Evolutionary conservation across 441 rosid genomes (phyloP).

Genomic region (Pelargonium australe): DNA sequence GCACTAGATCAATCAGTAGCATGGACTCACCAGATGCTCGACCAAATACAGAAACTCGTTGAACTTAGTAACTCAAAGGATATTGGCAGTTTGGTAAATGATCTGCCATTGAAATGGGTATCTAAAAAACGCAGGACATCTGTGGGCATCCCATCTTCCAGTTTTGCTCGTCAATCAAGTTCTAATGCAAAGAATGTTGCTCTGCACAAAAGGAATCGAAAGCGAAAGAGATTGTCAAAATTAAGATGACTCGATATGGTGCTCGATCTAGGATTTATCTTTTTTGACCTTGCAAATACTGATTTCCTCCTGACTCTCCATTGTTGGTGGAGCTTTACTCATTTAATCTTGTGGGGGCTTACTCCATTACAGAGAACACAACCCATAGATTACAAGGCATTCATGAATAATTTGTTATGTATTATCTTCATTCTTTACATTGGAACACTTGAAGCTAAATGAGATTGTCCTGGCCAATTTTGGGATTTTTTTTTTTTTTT

Average conservation of each 20-base stretch:
- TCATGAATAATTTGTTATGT: no score
- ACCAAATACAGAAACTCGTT: constrained; percentile 65
- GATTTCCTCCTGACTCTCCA: not conserved
- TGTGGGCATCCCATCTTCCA: constrained; percentile 62
- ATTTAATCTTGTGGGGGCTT: no score
- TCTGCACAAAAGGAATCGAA: constrained; percentile 29
- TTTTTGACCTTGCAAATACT: not conserved
- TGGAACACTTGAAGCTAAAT: no score
- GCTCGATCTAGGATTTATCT: not conserved
- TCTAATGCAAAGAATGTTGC: constrained; percentile 21
- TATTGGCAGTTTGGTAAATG: constrained; percentile 51
- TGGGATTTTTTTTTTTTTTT: no score
- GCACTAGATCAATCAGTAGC: constrained; percentile 60
- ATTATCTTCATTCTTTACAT: no score
- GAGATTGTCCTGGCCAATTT: no score
- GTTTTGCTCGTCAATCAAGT: constrained; percentile 26
- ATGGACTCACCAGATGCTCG: constrained; percentile 64
- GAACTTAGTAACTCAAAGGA: constrained; percentile 46
- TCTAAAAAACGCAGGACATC: constrained; percentile 72
- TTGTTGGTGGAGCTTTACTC: no score
- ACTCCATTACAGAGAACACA: no score
- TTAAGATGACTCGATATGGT: constrained; percentile 27
- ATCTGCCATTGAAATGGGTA: constrained; percentile 67
- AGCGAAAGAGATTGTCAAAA: constrained; percentile 45
- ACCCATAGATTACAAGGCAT: no score